These are phyloP conservation scores for Epichloe typhina DNA, from an alignment of 2,329 filamentous ascomycete species.

Conservation along the genomic window DNA sequence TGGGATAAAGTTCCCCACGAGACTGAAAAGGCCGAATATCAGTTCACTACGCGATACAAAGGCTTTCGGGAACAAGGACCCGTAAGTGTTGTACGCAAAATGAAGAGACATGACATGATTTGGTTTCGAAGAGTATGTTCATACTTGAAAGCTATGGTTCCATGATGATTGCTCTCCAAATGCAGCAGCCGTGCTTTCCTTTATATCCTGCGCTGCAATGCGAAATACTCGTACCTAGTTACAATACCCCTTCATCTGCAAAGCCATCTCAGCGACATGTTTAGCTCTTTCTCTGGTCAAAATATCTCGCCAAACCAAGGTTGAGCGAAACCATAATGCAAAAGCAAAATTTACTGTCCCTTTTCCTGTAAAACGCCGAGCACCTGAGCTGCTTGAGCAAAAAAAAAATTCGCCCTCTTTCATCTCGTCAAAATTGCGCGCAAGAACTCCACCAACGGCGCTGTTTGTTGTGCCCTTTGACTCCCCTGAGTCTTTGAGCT, in stretches of 20 bases:
- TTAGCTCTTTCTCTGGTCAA: neutral
- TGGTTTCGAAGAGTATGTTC: too few species aligned
- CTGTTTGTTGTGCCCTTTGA: neutral
- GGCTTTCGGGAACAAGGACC: too few species aligned
- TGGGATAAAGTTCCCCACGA: too few species aligned
- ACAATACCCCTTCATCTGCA: neutral
- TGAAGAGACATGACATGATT: too few species aligned
- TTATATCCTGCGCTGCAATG: neutral
- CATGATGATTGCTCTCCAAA: neutral
- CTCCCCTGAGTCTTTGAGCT: neutral
- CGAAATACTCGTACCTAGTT: neutral
- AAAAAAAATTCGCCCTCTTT: neutral
- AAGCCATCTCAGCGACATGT: neutral
- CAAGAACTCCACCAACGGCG: neutral
- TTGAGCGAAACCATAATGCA: neutral
- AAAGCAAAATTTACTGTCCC: neutral
- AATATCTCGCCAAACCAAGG: neutral
- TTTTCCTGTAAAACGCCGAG: slow-evolving; percentile 4
- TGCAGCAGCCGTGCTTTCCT: neutral
- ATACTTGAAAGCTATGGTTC: too few species aligned
- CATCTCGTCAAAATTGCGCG: neutral
- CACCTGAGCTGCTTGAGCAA: slow-evolving; percentile 3
- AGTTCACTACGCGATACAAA: too few species aligned
- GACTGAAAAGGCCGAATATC: too few species aligned
- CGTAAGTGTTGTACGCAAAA: too few species aligned